phyloP scores from a whole-genome alignment of 176 grass and related monocot species.

The Triticum monococcum region DNA sequence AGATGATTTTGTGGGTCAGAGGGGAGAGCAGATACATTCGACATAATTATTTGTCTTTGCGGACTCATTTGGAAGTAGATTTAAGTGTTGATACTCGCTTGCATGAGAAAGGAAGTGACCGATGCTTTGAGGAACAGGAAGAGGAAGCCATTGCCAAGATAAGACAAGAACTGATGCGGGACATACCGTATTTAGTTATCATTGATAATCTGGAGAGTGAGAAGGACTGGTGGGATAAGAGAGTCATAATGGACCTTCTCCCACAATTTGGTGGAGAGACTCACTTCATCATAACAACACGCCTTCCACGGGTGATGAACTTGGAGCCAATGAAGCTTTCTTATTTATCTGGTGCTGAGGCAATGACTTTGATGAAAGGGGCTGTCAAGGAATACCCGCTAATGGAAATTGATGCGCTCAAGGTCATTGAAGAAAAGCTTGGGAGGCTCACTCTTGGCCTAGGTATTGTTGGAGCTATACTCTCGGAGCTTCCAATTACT shows the following conservation, averaged over 20 bases:
- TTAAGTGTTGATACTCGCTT: conserved; percentile 52
- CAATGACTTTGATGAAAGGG: conserved; percentile 91
- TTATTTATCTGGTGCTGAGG: conserved; percentile 85
- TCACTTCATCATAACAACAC: conserved; percentile 92
- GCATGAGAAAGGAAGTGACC: conserved; percentile 76
- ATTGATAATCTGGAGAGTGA: conserved; percentile 97
- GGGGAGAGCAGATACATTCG: conserved; percentile 84
- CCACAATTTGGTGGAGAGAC: conserved; percentile 88
- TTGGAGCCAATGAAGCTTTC: conserved; percentile 97
- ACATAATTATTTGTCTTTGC: conserved; percentile 83
- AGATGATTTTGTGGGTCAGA: conserved; percentile 93
- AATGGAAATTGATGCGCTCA: conserved; percentile 84
- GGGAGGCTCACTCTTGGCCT: conserved; percentile 82
- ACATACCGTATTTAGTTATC: conserved; percentile 91
- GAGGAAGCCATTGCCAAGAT: conserved; percentile 81
- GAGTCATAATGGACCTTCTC: conserved; percentile 70
- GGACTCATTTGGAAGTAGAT: conserved; percentile 70
- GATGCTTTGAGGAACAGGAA: conserved; percentile 96
- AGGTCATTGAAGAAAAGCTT: conserved; percentile 87
- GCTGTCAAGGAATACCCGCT: conserved; percentile 73
- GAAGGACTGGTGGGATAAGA: conserved; percentile 96
- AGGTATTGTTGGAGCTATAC: conserved; percentile 79
- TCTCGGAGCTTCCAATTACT: conserved; percentile 88
- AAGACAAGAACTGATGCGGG: conserved; percentile 74
- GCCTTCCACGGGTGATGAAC: conserved; percentile 68